Conservation (phyloP, 1,284 basidiomycete species). For the Microbotryum intermedium region DNA sequence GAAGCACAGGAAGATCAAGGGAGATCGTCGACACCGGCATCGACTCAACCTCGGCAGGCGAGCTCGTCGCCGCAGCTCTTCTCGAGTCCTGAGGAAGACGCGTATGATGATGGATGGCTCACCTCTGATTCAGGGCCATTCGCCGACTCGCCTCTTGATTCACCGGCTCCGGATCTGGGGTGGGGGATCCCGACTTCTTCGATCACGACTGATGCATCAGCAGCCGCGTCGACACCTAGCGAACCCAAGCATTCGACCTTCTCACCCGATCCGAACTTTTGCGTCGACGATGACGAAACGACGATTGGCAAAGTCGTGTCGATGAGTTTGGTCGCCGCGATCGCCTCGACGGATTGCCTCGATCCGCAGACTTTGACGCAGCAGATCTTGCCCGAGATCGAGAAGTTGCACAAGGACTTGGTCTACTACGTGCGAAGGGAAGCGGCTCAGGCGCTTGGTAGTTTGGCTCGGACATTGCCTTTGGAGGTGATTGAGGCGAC, state of each 20-base stretch:
- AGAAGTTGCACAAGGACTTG: constrained; percentile 65
- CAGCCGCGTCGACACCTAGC: not conserved
- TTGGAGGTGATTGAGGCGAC: constrained; percentile 55
- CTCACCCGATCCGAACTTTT: constrained; percentile 12
- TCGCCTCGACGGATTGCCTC: constrained; percentile 48
- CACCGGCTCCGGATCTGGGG: not conserved
- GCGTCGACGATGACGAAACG: constrained; percentile 50
- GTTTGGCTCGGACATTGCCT: constrained; percentile 74
- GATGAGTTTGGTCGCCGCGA: constrained; percentile 84
- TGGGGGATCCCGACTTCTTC: not conserved
- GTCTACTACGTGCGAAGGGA: constrained; percentile 80
- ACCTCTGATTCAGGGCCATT: not conserved
- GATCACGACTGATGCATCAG: not conserved
- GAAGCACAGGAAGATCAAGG: not conserved
- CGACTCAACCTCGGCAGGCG: not conserved
- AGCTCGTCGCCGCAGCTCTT: constrained; percentile 4
- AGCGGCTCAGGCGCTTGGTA: constrained; percentile 79
- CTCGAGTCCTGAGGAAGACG: constrained; percentile 20
- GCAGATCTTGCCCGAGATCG: constrained; percentile 70
- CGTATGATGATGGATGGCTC: constrained; percentile 15
- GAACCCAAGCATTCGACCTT: constrained; percentile 21
- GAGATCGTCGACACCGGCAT: not conserved
- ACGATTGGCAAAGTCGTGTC: constrained; percentile 80
- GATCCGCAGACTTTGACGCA: constrained; percentile 54
- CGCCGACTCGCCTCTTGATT: not conserved